phyloP scores from a whole-genome alignment of 2,329 filamentous ascomycete genomes.

The Sporothrix dimorphospora region DNA sequence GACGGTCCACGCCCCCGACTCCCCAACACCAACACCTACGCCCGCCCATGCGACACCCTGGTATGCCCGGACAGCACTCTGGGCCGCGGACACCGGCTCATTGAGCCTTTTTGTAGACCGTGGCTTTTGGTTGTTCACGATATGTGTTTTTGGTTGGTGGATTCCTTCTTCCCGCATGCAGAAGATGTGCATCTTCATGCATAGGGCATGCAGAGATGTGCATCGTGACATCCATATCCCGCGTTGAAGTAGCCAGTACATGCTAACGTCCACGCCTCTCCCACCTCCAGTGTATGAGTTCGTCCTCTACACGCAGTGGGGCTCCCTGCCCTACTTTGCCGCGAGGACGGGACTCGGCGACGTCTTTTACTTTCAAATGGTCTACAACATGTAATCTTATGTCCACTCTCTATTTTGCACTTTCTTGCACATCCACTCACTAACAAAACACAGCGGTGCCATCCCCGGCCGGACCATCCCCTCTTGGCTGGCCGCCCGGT shows the following conservation, averaged over 20 bases:
- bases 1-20: background rate
- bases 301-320: constrained; percentile 41
- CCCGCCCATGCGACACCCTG: background rate
- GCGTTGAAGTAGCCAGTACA: background rate
- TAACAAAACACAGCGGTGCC: constrained; percentile 35
- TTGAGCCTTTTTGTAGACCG: constrained; percentile 32
- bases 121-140: constrained; percentile 38
- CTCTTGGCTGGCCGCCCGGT: constrained; percentile 36
- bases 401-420: constrained; percentile 24
- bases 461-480: constrained; percentile 37
- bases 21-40: background rate
- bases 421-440: background rate
- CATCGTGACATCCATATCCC: background rate
- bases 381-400: constrained; percentile 38
- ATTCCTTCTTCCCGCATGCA: background rate
- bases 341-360: constrained; percentile 35
- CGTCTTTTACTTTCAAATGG: constrained; percentile 39
- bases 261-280: constrained; percentile 5
- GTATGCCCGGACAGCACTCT: background rate
- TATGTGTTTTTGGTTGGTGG: constrained; percentile 38
- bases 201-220: background rate
- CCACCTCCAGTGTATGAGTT: constrained; percentile 38
- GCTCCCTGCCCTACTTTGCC: constrained; percentile 39
- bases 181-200: background rate
- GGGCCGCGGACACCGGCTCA: constrained; percentile 22